Base-by-base conservation (phyloP, 2,329 filamentous ascomycete species). In the Cercospora citrullina region DNA sequence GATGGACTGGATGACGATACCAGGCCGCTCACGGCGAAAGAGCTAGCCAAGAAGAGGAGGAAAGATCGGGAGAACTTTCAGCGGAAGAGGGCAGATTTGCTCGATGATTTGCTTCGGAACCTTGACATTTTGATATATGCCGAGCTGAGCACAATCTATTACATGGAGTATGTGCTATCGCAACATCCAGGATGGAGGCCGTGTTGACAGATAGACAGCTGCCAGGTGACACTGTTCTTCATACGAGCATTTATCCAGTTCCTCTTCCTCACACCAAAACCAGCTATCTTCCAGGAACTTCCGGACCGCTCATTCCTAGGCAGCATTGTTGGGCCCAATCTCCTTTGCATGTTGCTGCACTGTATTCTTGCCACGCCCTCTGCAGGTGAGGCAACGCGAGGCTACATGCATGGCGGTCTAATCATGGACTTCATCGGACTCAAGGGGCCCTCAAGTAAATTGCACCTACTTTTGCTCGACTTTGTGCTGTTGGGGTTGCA, bases 341-440 rank as follows among this genome's bases (percentile, higher is more conserved):
- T 84, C 18, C 74, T 87, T 59, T 89, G 86, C 78, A 82, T 88
- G 69, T 66, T 87, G 23, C 80, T 87, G 33, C 87, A 89, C 74
- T 75, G 80, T 48, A 73, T 77, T 6, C 78, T 77, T 59, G 70
- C 74, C 28, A 76, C 78, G 6, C 83, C 83, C 1, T 74, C 79
- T 3, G 83, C 81, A 2, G 81, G 81, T 30, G 83, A 84, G 70
- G 80, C 80, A 21, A 84, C 82, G 5, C 73, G 82, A 71, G 82
- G 81, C 31, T 89, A 89, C 75, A 79, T 89, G 12, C 87, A 89
- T 74, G 87, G 88, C 5, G 87, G 88, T 2, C 71, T 89, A 60
- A 82, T 88, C 71, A 87, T 90, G 73, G 87, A 90, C 77, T 89
- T 90, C 73, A 85, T 90, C 63, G 87, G 88, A 16, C 86, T 89